Percentiles rank a stretch among this genome's conserved stretches.
phyloP scores from a whole-genome alignment of 768 basidiomycete species.

The Leccinum incarnatum region DNA sequence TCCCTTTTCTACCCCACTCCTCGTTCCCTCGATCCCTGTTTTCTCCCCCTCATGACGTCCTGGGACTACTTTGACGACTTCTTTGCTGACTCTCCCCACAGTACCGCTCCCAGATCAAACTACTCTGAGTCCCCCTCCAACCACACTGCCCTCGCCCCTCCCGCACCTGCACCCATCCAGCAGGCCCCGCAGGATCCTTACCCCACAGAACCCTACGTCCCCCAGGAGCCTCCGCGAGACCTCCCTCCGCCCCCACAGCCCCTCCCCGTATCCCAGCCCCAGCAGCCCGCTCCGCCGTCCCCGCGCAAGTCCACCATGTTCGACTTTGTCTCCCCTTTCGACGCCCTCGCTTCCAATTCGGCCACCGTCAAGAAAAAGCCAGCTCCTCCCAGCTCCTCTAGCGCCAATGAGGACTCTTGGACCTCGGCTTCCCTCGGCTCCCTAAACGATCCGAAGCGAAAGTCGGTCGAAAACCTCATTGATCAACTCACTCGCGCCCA shows the following conservation, averaged over 20 bases:
- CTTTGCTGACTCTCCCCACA: constrained; percentile 32
- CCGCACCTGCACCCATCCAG: constrained; percentile 50
- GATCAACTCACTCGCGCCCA: constrained; percentile 63
- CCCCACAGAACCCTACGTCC: constrained; percentile 37
- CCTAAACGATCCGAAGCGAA: constrained; percentile 59
- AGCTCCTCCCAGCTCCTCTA: constrained; percentile 37
- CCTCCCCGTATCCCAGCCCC: constrained; percentile 24
- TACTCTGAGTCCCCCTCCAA: constrained; percentile 49
- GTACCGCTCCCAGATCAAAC: constrained; percentile 47
- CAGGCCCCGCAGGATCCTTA: constrained; percentile 25
- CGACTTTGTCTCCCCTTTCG: constrained; percentile 82
- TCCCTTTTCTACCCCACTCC: constrained; percentile 22
- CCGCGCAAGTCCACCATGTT: constrained; percentile 81
- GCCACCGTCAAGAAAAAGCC: constrained; percentile 65
- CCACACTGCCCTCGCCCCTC: constrained; percentile 29
- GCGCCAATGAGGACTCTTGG: constrained; percentile 62
- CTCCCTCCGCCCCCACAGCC: constrained; percentile 22
- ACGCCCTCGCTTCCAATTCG: constrained; percentile 59
- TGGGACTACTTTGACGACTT: constrained; percentile 33
- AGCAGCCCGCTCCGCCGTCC: constrained; percentile 57
- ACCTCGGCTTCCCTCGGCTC: constrained; percentile 32
- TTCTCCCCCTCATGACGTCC: constrained; percentile 28
- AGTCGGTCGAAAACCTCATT: constrained; percentile 79
- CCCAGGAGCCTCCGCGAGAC: constrained; percentile 28
- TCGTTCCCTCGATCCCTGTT: constrained; percentile 7